Evolutionary conservation across 2,329 filamentous ascomycete species (phyloP), one percentile per base, ranked within the genome.

Genomic region (Trichoderma aggressivum): DNA sequence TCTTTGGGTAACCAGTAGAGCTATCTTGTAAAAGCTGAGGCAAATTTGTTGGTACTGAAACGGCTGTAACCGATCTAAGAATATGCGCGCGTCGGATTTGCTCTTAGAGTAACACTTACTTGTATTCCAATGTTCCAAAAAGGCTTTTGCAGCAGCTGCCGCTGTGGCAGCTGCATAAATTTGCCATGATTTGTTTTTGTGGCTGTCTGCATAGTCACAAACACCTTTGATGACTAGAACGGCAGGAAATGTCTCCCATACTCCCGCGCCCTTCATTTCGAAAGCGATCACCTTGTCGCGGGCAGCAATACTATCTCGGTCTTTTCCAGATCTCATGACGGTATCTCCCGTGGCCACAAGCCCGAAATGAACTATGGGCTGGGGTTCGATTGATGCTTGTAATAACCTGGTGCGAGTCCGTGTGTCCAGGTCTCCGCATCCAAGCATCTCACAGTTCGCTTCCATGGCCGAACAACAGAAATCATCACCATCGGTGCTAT

Each of bases 251-350:
- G 72, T 67, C 5, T 76, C 74, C 74, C 74, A 78, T 0, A 76
- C 47, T 1, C 78, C 78, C 1, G 78, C 78, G 0, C 76, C 76
- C 61, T 79, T 78, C 78, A 78, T 79, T 70, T 80, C 79, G 30
- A 80, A 80, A 2, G 68, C 68, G 24, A 70, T 65, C 0, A 70
- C 59, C 1, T 10, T 3, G 0, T 75, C 58, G 34, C 70, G 12
- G 7, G 72, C 34, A 6, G 79, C 75, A 21, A 82, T 72, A 0
- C 28, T 10, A 62, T 84, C 82, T 16, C 82, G 77, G 3, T 77
- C 70, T n/a, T 73, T 62, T 5, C 78, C 79, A 12, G 78, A 79
- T 58, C 81, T 82, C 72, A 84, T 81, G 1, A 84, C 79, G 6
- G 75, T 75, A 58, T 83, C 78, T 14, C 77, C 80, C 2, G 81